Conservation (phyloP, 257 asterid species). For the Capsicum chinense region DNA sequence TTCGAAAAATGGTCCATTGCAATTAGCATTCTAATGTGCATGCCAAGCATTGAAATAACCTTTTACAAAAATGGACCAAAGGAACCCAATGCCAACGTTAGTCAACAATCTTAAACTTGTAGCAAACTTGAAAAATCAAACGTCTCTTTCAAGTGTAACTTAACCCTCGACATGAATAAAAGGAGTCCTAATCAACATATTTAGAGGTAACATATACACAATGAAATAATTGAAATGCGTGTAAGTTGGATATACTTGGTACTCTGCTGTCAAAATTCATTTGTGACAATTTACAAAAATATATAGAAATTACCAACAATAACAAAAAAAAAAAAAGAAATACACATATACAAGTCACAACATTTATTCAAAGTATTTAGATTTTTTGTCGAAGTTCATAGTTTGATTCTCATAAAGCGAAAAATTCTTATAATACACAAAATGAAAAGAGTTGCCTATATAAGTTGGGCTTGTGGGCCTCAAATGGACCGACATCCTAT, state of each 20-base stretch:
- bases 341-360: too few relatives aligned
- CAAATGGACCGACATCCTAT: background rate
- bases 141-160: background rate
- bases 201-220: background rate
- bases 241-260: background rate
- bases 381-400: background rate
- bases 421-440: background rate
- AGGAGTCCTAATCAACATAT: background rate
- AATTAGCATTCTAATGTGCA: background rate
- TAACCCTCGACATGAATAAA: background rate
- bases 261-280: background rate
- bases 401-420: background rate
- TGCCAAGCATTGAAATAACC: background rate
- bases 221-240: background rate
- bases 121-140: background rate
- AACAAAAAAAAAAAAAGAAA: too few relatives aligned
- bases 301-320: background rate
- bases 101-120: background rate
- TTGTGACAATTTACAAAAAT: background rate
- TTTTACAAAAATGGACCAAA: background rate
- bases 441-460: background rate
- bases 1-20: slow-evolving; percentile 18
- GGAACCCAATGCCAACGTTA: background rate
- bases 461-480: background rate
- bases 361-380: background rate